Evolutionary conservation across 1,284 basidiomycete species (phyloP), one percentile per base, ranked within the genome.

Genomic region (Ganoderma sp.): DNA sequence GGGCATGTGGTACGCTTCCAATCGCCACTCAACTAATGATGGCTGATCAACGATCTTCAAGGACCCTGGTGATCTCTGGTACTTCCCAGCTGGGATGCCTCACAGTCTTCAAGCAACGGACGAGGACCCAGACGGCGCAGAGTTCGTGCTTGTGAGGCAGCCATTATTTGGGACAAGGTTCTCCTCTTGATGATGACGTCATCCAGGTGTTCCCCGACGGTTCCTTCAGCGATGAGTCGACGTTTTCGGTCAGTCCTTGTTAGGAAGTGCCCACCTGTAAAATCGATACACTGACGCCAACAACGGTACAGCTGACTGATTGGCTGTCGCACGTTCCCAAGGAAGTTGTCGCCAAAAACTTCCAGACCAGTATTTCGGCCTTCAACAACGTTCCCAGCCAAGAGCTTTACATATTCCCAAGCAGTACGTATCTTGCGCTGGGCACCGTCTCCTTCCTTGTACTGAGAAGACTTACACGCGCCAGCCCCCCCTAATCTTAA

Each of bases 311-410:
- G 84, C 75, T 89, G 67, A 89, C 88, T 10, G 88, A 90, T 72
- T 91, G 89, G 89, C 74, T 90, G 41, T 77, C 88, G 2, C 90
- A 92, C 73, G 84, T 89, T 9, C 85, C 85, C 25, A 83, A 82
- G 71, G 82, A 84, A 81, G 90, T 91, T 34, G 82, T 94, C 37
- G 86, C 87, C 61, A 90, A 91, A 80, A 92, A 91, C 78, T 91
- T 92, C 81, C 83, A 87, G 73, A 82, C 83, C 14, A 81, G 83
- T 69, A 78, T 84, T 43, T 80, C 83, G 3, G 85, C 84, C 1
- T 91, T 91, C 76, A 81, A 84, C 59, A 81, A 87, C 70, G 84
- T 90, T 68, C 89, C 88, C 1, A 79, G 81, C 7, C 69, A 85
- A 64, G 84, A 91, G 75, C 81, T 91, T 60, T 91, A 89, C 78